Evolutionary conservation across 257 asterid genomes (phyloP).

Genomic region (Solanum chilense): DNA sequence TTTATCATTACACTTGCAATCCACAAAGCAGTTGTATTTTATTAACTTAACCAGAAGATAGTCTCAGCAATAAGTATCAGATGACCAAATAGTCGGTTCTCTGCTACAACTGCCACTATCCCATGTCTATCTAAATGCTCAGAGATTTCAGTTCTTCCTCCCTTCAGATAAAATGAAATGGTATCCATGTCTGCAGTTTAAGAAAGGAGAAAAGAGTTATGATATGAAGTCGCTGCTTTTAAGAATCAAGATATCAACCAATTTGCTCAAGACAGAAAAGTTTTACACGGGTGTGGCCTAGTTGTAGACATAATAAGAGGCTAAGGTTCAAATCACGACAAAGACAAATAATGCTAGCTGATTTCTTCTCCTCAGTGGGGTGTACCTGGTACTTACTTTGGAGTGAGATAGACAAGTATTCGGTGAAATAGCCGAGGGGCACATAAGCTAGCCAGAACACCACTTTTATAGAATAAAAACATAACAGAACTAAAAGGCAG

Average conservation of each 20-base stretch:
- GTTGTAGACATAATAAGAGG: neutral
- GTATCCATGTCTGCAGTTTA: constrained; percentile 78
- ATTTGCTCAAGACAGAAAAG: neutral
- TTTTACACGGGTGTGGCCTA: neutral
- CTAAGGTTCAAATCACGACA: neutral
- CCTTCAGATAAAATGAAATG: constrained; percentile 90
- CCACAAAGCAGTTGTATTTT: neutral
- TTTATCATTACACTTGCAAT: neutral
- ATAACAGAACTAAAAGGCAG: constrained; percentile 2
- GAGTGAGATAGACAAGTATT: neutral
- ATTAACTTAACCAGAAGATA: neutral
- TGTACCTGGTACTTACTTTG: neutral
- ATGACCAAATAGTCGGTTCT: neutral
- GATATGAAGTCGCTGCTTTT: neutral
- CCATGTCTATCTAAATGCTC: constrained; percentile 1
- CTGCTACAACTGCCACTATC: neutral
- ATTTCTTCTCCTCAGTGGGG: neutral
- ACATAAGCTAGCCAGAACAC: neutral
- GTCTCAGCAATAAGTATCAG: neutral
- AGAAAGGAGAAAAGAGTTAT: neutral
- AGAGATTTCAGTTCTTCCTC: constrained; percentile 69
- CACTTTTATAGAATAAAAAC: neutral
- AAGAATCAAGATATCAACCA: neutral
- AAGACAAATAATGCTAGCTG: neutral
- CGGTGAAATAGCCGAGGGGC: neutral